phyloP scores from a whole-genome alignment of 2,329 filamentous ascomycete genomes.

The Aspergillus sp. region DNA sequence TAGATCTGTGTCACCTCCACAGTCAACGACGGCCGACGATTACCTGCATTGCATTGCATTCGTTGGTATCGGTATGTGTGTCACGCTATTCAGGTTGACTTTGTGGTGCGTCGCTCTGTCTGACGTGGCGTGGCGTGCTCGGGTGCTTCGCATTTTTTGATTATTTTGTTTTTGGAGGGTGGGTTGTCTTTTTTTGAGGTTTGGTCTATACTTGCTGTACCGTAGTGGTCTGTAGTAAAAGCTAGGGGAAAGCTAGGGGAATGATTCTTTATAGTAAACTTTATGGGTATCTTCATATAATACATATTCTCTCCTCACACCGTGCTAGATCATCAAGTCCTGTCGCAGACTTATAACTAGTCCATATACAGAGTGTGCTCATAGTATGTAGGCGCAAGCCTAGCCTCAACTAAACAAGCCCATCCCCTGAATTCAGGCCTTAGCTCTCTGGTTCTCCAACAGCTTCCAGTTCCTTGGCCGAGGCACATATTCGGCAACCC shows the following conservation, averaged over 20 bases:
- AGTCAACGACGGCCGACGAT: no score
- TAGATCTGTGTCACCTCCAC: neutral
- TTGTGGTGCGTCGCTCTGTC: neutral
- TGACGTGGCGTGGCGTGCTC: neutral
- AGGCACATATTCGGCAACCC: conserved; percentile 41
- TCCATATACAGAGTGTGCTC: neutral
- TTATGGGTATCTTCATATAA: conserved; percentile 28
- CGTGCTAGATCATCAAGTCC: conserved; percentile 6
- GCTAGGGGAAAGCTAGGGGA: neutral
- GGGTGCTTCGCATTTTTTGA: neutral
- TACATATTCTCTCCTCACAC: conserved; percentile 17
- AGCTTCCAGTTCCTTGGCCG: conserved; percentile 35
- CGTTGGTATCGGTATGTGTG: neutral
- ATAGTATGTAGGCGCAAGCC: neutral
- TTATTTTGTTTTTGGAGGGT: no score
- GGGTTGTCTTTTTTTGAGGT: neutral
- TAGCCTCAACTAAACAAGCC: neutral
- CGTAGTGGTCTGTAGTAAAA: neutral
- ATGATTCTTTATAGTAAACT: neutral
- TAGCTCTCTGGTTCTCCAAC: conserved; percentile 22
- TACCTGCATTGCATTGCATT: neutral
- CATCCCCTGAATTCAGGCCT: neutral
- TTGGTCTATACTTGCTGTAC: neutral
- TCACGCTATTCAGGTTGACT: neutral
- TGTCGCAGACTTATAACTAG: neutral